Evolutionary conservation across 169 alveolate species (phyloP).

Genomic region (Fabrea salina): DNA sequence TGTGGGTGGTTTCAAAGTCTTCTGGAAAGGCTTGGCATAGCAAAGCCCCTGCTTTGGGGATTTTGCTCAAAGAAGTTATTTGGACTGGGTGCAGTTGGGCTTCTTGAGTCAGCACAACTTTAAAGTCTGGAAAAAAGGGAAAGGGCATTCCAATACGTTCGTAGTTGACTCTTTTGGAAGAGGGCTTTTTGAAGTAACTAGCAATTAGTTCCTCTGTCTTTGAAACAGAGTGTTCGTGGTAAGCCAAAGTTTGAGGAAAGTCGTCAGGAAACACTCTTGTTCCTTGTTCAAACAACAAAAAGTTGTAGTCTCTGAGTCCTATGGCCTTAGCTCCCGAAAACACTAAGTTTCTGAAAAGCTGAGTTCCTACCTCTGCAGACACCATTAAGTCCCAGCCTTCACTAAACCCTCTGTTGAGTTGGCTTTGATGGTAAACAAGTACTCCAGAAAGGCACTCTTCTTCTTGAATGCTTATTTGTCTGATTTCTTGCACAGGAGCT

Average conservation of each 20-base stretch:
- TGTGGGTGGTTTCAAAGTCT: neutral
- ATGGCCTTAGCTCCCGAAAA: constrained; percentile 27
- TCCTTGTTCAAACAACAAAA: neutral
- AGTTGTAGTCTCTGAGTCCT: constrained; percentile 14
- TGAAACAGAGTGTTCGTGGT: neutral
- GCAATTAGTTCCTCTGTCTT: neutral
- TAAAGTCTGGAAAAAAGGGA: neutral
- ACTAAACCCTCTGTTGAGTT: neutral
- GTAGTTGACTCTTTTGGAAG: neutral
- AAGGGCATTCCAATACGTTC: constrained; percentile 12
- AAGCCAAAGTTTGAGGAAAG: constrained; percentile 6
- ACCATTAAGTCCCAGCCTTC: constrained; percentile 15
- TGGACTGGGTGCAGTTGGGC: neutral
- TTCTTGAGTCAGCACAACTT: neutral
- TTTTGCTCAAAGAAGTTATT: neutral
- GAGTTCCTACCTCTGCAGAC: neutral
- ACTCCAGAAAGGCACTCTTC: neutral
- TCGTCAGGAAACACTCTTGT: neutral
- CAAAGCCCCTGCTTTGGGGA: neutral
- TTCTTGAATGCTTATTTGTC: neutral
- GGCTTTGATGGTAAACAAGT: neutral
- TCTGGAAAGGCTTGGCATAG: neutral
- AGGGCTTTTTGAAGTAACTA: constrained; percentile 13
- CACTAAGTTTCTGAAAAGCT: neutral
- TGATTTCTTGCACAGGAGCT: neutral